Percentiles rank a stretch among this genome's conserved stretches.
Evolutionary conservation across 2,329 filamentous ascomycete species (phyloP).

Genomic region (Colletotrichum sp.): DNA sequence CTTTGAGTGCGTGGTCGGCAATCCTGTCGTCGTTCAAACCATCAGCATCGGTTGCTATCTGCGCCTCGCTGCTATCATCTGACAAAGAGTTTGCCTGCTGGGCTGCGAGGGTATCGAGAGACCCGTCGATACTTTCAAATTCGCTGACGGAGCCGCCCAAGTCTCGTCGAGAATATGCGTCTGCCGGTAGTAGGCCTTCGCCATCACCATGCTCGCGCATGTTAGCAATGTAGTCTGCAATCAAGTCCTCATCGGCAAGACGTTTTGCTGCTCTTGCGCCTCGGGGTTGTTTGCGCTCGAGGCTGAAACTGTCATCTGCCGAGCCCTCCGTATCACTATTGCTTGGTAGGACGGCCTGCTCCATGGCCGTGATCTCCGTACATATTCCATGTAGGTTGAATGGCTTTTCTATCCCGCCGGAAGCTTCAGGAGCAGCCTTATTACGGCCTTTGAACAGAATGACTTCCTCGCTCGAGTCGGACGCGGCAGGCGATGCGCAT

Average conservation of each 20-base stretch:
- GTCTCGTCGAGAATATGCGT: constrained; percentile 51
- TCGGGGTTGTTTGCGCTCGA: background rate
- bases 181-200: constrained; percentile 67
- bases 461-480: constrained; percentile 71
- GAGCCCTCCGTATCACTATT: constrained; percentile 7
- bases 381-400: constrained; percentile 31
- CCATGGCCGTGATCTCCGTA: constrained; percentile 35
- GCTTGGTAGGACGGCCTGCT: constrained; percentile 21
- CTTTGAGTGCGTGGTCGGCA: background rate
- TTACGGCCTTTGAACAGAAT: constrained; percentile 68
- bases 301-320: background rate
- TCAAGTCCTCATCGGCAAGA: constrained; percentile 58
- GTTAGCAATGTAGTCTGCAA: constrained; percentile 76
- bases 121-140: constrained; percentile 28
- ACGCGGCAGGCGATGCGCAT: constrained; percentile 23
- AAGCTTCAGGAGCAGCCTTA: background rate
- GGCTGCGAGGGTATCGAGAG: background rate
- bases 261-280: background rate
- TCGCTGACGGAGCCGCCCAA: constrained; percentile 27
- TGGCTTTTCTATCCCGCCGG: constrained; percentile 5
- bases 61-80: background rate
- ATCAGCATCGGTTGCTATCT: background rate
- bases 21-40: background rate
- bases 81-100: background rate
- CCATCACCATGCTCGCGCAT: constrained; percentile 57